Evolutionary conservation across 2,329 filamentous ascomycete genomes (phyloP).

Genomic region (Pyricularia sp.): DNA sequence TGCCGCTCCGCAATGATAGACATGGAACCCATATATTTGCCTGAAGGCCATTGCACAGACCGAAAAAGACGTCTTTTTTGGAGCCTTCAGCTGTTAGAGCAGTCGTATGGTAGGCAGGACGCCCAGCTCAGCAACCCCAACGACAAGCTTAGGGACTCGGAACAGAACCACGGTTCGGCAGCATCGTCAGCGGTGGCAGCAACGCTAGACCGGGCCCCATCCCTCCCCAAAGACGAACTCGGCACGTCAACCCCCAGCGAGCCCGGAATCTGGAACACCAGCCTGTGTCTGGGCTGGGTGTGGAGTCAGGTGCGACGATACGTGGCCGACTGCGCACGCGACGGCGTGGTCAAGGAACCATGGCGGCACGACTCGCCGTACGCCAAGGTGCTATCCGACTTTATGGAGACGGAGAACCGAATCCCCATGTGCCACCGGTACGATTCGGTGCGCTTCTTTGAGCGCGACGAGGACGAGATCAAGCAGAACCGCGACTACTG

Average conservation of each 20-base stretch:
- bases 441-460: conserved; percentile 41
- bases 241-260: conserved; percentile 29
- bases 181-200: not conserved
- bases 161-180: not conserved
- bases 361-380: conserved; percentile 44
- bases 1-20: conserved; percentile 41
- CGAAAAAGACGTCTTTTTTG: conserved; percentile 41
- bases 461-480: conserved; percentile 35
- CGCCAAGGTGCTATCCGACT: conserved; percentile 37
- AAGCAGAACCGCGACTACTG: conserved; percentile 36
- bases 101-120: conserved; percentile 33
- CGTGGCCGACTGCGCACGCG: conserved; percentile 35
- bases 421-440: conserved; percentile 41
- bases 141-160: not conserved
- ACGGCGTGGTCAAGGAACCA: conserved; percentile 33
- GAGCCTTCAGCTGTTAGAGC: conserved; percentile 40
- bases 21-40: conserved; percentile 26
- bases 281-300: conserved; percentile 38
- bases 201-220: conserved; percentile 18
- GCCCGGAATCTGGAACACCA: conserved; percentile 39
- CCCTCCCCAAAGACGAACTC: conserved; percentile 32
- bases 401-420: conserved; percentile 24
- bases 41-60: conserved; percentile 25
- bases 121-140: conserved; percentile 5
- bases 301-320: conserved; percentile 38